A percentile compares a stretch with the other conserved stretches of the same genome.
Conservation (phyloP, 2,329 filamentous ascomycete genomes). For the Atkinsonella texensis region DNA sequence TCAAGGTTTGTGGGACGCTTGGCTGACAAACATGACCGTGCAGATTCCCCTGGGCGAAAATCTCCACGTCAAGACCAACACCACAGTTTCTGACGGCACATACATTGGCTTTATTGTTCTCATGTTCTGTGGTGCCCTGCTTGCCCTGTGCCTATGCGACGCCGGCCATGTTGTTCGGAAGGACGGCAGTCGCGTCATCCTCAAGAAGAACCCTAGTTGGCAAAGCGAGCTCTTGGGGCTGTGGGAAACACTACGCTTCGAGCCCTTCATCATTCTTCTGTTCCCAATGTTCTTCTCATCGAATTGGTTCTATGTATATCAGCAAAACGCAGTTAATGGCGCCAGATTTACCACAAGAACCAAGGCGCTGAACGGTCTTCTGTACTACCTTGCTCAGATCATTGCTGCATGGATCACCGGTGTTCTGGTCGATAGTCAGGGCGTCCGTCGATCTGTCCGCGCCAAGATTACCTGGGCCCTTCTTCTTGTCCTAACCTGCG, state of each 20-base stretch:
- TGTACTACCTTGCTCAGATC: conserved; percentile 47
- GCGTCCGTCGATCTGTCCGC: conserved; percentile 59
- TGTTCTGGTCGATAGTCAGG: conserved; percentile 50
- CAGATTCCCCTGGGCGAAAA: conserved; percentile 57
- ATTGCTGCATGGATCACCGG: conserved; percentile 38
- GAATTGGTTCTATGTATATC: conserved; percentile 45
- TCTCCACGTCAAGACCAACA: conserved; percentile 37
- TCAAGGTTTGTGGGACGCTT: background rate
- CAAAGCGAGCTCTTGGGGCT: conserved; percentile 67
- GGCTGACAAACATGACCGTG: background rate
- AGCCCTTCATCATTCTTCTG: conserved; percentile 59
- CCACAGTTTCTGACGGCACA: conserved; percentile 60
- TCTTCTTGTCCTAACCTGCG: conserved; percentile 60
- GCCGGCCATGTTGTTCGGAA: conserved; percentile 60
- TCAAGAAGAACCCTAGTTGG: conserved; percentile 89
- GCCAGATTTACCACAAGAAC: conserved; percentile 42
- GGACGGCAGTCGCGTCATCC: conserved; percentile 68
- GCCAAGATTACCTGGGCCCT: conserved; percentile 53
- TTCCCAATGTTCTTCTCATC: conserved; percentile 43
- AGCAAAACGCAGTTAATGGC: conserved; percentile 46
- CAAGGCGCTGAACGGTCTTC: conserved; percentile 39
- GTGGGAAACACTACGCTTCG: conserved; percentile 55
- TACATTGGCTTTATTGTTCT: conserved; percentile 83
- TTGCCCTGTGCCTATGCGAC: conserved; percentile 60
- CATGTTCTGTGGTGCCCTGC: conserved; percentile 57